Evolutionary conservation across 1,284 basidiomycete genomes (phyloP), one percentile per base, ranked within the genome.

Genomic region (Inonotus hispidus): DNA sequence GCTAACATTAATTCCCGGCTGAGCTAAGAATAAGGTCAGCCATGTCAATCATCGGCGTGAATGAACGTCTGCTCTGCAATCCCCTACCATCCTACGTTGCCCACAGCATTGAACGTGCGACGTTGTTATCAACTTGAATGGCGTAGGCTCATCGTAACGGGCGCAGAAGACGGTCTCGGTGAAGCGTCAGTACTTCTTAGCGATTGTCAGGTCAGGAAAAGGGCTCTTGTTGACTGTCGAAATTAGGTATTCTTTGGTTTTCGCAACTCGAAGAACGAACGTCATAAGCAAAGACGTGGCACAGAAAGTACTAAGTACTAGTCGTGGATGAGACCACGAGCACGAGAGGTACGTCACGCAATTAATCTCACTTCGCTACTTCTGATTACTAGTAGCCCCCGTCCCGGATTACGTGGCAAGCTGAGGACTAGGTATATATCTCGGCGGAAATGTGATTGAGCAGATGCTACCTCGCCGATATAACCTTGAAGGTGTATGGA

Each of bases 111-210:
- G 29, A 35, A 23, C 32, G 37, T 19, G 35, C 55, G 32, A 56
- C 50, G 54, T 52, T 53, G 39, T 50, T 92, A 25, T 88, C 87
- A 5, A 5, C 98, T 96, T 83, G 90, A 93, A 76, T 90, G 89
- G 66, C 92, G 97, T 64, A 95, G 93, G 41, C 92, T 95, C 66
- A 83, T 99, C 68, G 79, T 99, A 66, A 99, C 97, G 53, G 97
- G 97, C 61, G 95, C 94, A 59, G 97, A 96, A 37, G 93, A 93
- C 65, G 96, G 97, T 39, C 82, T 99, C 25, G 96, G 96, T 58
- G 89, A 85, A 76, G 83, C 90, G 91, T 98, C 70, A 72, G 91
- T 35, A 38, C 25, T 35, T 41, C 8, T n/a, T n/a, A 21, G 13
- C 35, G 16, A 46, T 16, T 56, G 29, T 27, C 43, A n/a, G n/a